A percentile compares a stretch with the other conserved stretches of the same genome.
Conservation (phyloP, 1,284 basidiomycete species). For the Termitomyces sp. region DNA sequence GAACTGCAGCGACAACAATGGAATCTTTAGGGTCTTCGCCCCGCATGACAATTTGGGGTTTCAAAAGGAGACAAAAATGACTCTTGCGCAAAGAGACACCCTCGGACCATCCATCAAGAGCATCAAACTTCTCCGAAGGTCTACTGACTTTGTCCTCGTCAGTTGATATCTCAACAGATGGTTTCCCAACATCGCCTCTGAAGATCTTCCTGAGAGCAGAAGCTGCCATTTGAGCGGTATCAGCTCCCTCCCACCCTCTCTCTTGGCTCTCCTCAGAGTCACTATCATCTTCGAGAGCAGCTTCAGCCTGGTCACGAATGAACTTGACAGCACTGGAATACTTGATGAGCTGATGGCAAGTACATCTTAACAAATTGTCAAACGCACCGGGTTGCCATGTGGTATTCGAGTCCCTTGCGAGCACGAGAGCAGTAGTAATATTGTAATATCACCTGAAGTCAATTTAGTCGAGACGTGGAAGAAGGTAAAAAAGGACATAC, state of each 20-base stretch:
- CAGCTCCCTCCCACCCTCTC: conserved; percentile 28
- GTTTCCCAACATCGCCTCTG: conserved; percentile 43
- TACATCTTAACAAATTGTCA: not conserved
- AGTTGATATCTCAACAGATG: conserved; percentile 39
- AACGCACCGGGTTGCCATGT: conserved; percentile 77
- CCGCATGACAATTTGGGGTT: conserved; percentile 85
- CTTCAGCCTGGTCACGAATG: conserved; percentile 74
- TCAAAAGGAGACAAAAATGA: conserved; percentile 81
- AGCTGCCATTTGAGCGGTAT: conserved; percentile 57
- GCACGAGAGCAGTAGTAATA: conserved; percentile 85
- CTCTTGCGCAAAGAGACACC: conserved; percentile 64
- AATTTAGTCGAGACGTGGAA: conserved; percentile 1
- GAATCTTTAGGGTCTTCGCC: conserved; percentile 62
- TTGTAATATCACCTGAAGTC: conserved; percentile 70
- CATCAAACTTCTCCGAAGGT: conserved; percentile 39
- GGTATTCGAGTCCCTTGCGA: conserved; percentile 79
- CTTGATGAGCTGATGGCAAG: conserved; percentile 2
- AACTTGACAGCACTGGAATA: conserved; percentile 70
- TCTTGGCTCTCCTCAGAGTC: conserved; percentile 29
- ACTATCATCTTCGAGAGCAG: conserved; percentile 31
- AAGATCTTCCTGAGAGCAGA: conserved; percentile 59
- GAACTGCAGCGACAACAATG: conserved; percentile 77
- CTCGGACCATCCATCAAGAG: conserved; percentile 68
- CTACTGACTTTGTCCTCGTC: conserved; percentile 16
- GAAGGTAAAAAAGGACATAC: conserved; percentile 35